Percentiles rank a stretch among this genome's conserved stretches.
These are phyloP conservation scores for Taiwanofungus camphoratus DNA, from an alignment of 1,284 basidiomycete species.

Conservation along the genomic window DNA sequence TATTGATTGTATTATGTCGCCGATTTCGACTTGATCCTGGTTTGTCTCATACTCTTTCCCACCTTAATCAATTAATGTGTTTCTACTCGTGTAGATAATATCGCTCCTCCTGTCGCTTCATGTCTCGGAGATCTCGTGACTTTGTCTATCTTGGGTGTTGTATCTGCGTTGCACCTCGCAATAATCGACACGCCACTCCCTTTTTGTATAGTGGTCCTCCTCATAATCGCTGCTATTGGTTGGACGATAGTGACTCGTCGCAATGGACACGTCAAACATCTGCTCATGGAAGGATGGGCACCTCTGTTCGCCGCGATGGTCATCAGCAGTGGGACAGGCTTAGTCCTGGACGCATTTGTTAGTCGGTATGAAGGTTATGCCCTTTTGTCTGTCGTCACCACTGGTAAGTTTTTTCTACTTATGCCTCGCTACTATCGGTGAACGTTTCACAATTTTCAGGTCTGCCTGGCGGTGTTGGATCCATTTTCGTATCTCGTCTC, in stretches of 20 bases:
- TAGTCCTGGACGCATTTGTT: slow-evolving; percentile 89
- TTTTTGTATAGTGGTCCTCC: slow-evolving; percentile 47
- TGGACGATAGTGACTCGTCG: slow-evolving; percentile 53
- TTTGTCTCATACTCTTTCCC: slow-evolving; percentile 25
- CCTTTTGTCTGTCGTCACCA: slow-evolving; percentile 84
- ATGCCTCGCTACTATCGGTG: not conserved
- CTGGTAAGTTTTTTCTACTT: slow-evolving; percentile 44
- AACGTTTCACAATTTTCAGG: slow-evolving; percentile 35
- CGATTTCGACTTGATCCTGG: slow-evolving; percentile 81
- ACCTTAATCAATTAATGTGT: slow-evolving; percentile 1
- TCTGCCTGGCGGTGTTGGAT: slow-evolving; percentile 83
- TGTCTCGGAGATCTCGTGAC: slow-evolving; percentile 93
- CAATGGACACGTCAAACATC: slow-evolving; percentile 62
- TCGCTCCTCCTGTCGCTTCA: slow-evolving; percentile 89
- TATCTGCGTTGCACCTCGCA: slow-evolving; percentile 61
- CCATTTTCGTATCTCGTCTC: slow-evolving; percentile 87
- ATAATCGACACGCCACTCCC: slow-evolving; percentile 64
- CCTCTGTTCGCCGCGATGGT: slow-evolving; percentile 91
- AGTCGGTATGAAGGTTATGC: slow-evolving; percentile 85
- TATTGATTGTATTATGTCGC: slow-evolving; percentile 77
- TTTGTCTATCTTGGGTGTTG: slow-evolving; percentile 67
- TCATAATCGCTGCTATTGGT: slow-evolving; percentile 52
- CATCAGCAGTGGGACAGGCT: slow-evolving; percentile 86
- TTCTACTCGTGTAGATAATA: slow-evolving; percentile 64
- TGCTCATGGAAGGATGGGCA: slow-evolving; percentile 83